phyloP scores from a whole-genome alignment of 306 rosid species.

The Vachellia pachyceras region DNA sequence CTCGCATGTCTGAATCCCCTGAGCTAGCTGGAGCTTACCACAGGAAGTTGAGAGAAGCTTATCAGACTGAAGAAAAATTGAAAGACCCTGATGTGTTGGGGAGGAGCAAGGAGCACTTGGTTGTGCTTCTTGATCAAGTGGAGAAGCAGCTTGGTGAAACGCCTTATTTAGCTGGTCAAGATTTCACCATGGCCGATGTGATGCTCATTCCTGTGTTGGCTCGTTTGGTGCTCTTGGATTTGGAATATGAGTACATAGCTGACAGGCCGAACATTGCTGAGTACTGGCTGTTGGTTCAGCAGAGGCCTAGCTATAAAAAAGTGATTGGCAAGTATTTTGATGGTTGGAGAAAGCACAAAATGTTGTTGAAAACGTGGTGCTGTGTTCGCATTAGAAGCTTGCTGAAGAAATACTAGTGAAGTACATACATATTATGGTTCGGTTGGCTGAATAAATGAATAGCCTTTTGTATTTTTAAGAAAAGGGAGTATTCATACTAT shows the following conservation, averaged over 20 bases:
- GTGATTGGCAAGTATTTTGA: slow-evolving; percentile 79
- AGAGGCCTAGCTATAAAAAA: slow-evolving; percentile 89
- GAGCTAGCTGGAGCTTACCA: slow-evolving; percentile 89
- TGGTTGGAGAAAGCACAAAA: slow-evolving; percentile 92
- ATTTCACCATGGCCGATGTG: slow-evolving; percentile 87
- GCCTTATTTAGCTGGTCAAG: slow-evolving; percentile 71
- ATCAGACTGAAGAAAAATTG: slow-evolving; percentile 80
- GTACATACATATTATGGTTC: slow-evolving; percentile 10
- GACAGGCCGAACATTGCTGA: slow-evolving; percentile 70
- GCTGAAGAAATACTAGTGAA: slow-evolving; percentile 72
- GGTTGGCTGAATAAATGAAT: slow-evolving; percentile 40
- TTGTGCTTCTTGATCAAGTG: slow-evolving; percentile 70
- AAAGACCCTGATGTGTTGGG: slow-evolving; percentile 58
- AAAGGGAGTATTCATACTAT: slow-evolving; percentile 19
- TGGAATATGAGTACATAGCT: slow-evolving; percentile 67
- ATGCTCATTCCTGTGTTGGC: slow-evolving; percentile 75
- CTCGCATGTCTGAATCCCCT: slow-evolving; percentile 89
- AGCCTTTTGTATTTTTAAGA: slow-evolving; percentile 33
- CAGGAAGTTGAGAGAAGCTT: slow-evolving; percentile 74
- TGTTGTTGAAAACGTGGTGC: slow-evolving; percentile 76
- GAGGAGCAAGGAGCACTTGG: slow-evolving; percentile 65
- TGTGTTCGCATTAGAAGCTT: slow-evolving; percentile 72
- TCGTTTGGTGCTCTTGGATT: slow-evolving; percentile 66
- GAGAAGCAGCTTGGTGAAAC: slow-evolving; percentile 70
- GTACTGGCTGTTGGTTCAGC: slow-evolving; percentile 87